These are phyloP conservation scores for Silene conica DNA, from an alignment of 148 eudicot genomes.

Conservation along the genomic window DNA sequence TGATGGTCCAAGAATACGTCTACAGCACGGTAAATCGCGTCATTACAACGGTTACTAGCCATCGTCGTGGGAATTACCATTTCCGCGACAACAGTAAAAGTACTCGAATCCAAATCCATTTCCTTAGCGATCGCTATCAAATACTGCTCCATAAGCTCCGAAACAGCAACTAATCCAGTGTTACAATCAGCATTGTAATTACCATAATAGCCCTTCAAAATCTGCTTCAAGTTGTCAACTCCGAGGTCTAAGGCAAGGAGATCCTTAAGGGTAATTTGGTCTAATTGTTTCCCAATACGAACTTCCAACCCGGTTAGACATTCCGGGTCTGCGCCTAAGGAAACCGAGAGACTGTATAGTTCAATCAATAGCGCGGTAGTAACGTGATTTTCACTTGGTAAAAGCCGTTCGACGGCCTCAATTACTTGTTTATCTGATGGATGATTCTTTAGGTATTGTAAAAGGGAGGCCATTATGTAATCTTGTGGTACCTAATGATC, in stretches of 20 bases:
- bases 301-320: constrained; percentile 47
- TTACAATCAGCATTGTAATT: constrained; percentile 23
- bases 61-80: constrained; percentile 41
- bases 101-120: constrained; percentile 31
- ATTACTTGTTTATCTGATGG: constrained; percentile 42
- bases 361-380: constrained; percentile 34
- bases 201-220: constrained; percentile 52
- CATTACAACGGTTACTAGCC: constrained; percentile 34
- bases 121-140: constrained; percentile 56
- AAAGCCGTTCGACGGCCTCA: constrained; percentile 48
- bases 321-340: constrained; percentile 27
- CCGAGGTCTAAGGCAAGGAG: constrained; percentile 46
- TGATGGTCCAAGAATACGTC: constrained; percentile 55
- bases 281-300: constrained; percentile 59
- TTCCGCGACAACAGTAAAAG: constrained; percentile 46
- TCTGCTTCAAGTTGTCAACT: constrained; percentile 45
- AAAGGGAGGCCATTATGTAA: constrained; percentile 43
- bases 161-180: constrained; percentile 38
- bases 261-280: constrained; percentile 41
- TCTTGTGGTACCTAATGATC: constrained; percentile 31
- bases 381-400: constrained; percentile 31
- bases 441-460: constrained; percentile 31
- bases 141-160: constrained; percentile 61
- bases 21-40: constrained; percentile 66
- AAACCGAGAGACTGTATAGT: constrained; percentile 37